Evolutionary conservation across 345 rosid genomes (phyloP).

Genomic region (Nephelium lappaceum): DNA sequence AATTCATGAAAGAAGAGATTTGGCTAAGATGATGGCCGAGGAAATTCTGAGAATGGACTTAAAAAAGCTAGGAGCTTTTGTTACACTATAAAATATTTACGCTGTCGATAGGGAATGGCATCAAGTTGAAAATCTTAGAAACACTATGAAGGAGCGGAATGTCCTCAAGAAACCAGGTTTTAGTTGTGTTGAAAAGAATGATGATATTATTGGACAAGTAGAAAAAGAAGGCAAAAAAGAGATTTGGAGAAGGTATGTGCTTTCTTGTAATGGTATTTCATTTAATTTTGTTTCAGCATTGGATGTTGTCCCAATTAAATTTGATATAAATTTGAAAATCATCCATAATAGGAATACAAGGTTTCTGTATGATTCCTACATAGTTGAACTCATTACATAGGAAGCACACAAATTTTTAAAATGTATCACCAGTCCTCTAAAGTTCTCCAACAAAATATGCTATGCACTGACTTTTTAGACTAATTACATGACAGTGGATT

Average conservation of each 20-base stretch:
- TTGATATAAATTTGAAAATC: not conserved
- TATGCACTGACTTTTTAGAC: not conserved
- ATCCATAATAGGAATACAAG: not conserved
- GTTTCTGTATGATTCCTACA: not conserved
- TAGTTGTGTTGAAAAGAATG: conserved; percentile 38
- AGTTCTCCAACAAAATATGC: not conserved
- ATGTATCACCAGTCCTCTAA: not conserved
- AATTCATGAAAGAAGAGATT: conserved; percentile 44
- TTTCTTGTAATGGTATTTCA: not conserved
- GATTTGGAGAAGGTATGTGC: conserved; percentile 6
- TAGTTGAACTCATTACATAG: no score
- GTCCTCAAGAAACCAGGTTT: conserved; percentile 46
- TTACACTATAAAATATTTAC: conserved; percentile 48
- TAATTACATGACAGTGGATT: not conserved
- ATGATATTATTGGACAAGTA: not conserved
- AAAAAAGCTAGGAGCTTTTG: conserved; percentile 41
- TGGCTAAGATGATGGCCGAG: conserved; percentile 37
- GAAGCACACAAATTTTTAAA: not conserved
- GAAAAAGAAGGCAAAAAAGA: not conserved
- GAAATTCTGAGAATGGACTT: conserved; percentile 31
- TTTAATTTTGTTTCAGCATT: not conserved
- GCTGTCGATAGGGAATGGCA: conserved; percentile 47
- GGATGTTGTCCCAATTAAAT: not conserved
- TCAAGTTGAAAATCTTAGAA: conserved; percentile 48
- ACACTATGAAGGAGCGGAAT: conserved; percentile 40